Conservation (phyloP, 495 filamentous ascomycete genomes). For the Hapsidospora chrysogenum region DNA sequence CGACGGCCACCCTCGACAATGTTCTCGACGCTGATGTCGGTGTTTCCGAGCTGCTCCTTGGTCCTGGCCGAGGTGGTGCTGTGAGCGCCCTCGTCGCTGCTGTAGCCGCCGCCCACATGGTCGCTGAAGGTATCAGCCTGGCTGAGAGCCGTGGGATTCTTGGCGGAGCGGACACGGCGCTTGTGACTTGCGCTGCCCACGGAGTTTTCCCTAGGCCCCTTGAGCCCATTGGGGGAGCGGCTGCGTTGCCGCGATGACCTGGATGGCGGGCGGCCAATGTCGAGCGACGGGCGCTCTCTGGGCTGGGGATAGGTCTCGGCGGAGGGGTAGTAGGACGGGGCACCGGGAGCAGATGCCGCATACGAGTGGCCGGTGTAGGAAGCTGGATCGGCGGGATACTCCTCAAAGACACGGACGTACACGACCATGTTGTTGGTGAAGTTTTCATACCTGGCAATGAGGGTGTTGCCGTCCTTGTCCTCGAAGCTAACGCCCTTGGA, state of each 20-base stretch:
- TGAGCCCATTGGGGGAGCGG: constrained; percentile 56
- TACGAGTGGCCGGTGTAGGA: background rate
- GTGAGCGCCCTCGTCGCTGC: constrained; percentile 63
- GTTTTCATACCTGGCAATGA: constrained; percentile 93
- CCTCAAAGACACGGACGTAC: constrained; percentile 72
- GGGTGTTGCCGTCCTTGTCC: constrained; percentile 64
- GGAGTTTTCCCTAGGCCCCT: constrained; percentile 66
- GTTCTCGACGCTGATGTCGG: constrained; percentile 93
- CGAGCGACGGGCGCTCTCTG: constrained; percentile 36
- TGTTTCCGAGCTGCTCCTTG: constrained; percentile 74
- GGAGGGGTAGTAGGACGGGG: constrained; percentile 19
- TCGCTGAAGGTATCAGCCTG: constrained; percentile 51
- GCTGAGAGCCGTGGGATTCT: constrained; percentile 41
- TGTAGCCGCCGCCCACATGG: constrained; percentile 49
- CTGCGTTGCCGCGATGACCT: constrained; percentile 59
- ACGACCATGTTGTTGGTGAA: constrained; percentile 78
- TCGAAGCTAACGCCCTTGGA: constrained; percentile 78
- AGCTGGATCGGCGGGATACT: constrained; percentile 37
- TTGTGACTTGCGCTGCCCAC: constrained; percentile 44
- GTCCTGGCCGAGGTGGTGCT: constrained; percentile 56
- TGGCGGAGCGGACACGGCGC: constrained; percentile 46
- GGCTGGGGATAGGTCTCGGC: constrained; percentile 17
- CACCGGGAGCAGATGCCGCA: constrained; percentile 1
- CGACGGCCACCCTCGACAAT: constrained; percentile 92
- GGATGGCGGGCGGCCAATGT: constrained; percentile 48